phyloP scores from a whole-genome alignment of 2,329 filamentous ascomycete genomes.

The Ascochyta pisi region DNA sequence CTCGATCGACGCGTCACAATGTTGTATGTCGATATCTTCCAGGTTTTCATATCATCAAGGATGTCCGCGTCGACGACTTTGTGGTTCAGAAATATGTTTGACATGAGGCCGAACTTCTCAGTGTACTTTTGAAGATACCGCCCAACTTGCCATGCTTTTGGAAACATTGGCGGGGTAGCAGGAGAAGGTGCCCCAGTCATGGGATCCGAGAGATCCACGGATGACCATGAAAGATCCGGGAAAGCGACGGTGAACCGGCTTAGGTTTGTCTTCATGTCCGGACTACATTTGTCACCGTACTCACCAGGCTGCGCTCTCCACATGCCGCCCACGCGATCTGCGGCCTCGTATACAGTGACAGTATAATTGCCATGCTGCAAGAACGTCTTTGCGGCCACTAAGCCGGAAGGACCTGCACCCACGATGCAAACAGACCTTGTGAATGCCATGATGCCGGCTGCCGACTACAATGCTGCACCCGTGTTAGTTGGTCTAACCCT shows the following conservation, averaged over 20 bases:
- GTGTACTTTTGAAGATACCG: conserved; percentile 72
- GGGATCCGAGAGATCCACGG: conserved; percentile 43
- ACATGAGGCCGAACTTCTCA: conserved; percentile 61
- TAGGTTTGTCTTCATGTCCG: conserved; percentile 68
- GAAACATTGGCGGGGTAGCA: conserved; percentile 66
- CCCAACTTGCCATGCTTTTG: conserved; percentile 78
- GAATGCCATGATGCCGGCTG: neutral
- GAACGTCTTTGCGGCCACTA: conserved; percentile 68
- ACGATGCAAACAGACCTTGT: conserved; percentile 51
- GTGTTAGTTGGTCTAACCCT: neutral
- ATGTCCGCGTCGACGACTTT: conserved; percentile 42
- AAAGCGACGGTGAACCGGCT: conserved; percentile 74
- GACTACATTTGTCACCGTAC: conserved; percentile 69
- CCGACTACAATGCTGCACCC: neutral
- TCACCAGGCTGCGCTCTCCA: conserved; percentile 65
- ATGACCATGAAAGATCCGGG: conserved; percentile 73
- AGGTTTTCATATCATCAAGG: conserved; percentile 23
- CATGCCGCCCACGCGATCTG: conserved; percentile 73
- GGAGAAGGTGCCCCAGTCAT: conserved; percentile 1
- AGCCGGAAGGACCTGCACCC: conserved; percentile 54
- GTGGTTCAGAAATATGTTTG: conserved; percentile 58
- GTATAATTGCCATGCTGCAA: conserved; percentile 67
- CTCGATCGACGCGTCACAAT: conserved; percentile 14
- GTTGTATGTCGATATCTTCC: conserved; percentile 31
- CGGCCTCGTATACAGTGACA: conserved; percentile 74